Evolutionary conservation across 2,329 filamentous ascomycete species (phyloP).

Genomic region (Trichoderma asperellum): DNA sequence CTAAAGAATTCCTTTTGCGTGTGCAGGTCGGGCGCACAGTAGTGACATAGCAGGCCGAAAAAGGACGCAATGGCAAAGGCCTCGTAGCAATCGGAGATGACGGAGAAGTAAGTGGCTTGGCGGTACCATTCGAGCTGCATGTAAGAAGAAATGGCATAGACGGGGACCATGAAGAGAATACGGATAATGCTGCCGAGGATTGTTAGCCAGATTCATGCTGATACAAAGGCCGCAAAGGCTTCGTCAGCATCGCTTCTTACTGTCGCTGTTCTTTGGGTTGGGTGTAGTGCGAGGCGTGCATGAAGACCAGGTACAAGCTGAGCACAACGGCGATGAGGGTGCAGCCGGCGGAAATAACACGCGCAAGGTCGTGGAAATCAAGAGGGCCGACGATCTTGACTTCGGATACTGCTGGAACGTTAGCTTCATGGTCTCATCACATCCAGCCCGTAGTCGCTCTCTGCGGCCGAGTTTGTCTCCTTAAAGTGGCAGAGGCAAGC

Average conservation of each 20-base stretch:
- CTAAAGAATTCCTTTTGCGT: constrained; percentile 83
- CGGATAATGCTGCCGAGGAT: constrained; percentile 69
- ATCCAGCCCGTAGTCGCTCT: not conserved
- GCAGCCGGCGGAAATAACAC: constrained; percentile 54
- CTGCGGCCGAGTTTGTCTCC: not conserved
- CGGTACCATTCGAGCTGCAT: constrained; percentile 75
- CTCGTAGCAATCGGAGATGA: constrained; percentile 84
- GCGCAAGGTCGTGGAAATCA: constrained; percentile 59
- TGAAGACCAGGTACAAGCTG: constrained; percentile 60
- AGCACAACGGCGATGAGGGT: constrained; percentile 56
- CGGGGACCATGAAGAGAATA: constrained; percentile 84
- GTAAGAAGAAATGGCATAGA: constrained; percentile 76
- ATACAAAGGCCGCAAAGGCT: not conserved
- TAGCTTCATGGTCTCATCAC: not conserved
- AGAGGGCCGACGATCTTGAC: constrained; percentile 51
- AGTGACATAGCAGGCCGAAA: constrained; percentile 81
- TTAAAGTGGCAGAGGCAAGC: not conserved
- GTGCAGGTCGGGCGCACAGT: constrained; percentile 76
- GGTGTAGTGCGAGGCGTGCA: constrained; percentile 64
- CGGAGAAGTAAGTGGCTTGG: constrained; percentile 78
- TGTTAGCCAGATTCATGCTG: constrained; percentile 5
- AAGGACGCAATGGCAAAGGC: constrained; percentile 87
- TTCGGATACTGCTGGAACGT: constrained; percentile 48
- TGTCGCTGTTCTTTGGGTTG: constrained; percentile 64
- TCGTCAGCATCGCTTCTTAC: constrained; percentile 40